Evolutionary conservation across 1,139 yeast species (phyloP).

Genomic region (Martiniozyma asiatica): DNA sequence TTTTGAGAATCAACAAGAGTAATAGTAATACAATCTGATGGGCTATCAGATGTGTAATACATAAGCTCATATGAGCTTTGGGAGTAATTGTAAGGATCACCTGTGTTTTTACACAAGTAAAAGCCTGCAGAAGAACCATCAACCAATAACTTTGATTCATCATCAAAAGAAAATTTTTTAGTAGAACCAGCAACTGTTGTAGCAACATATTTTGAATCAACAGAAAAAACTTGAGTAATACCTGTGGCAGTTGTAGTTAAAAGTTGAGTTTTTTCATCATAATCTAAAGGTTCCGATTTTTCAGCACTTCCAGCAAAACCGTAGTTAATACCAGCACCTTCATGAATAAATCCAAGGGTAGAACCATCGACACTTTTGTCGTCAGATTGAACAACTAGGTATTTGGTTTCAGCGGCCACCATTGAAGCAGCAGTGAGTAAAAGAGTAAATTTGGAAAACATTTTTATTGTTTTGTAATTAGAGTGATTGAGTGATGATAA

Average conservation of each 20-base stretch:
- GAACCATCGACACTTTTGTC: constrained; percentile 18
- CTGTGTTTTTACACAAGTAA: constrained; percentile 20
- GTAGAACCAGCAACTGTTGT: constrained; percentile 9
- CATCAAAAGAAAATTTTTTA: constrained; percentile 9
- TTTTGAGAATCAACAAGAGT: constrained; percentile 4
- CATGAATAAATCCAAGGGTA: constrained; percentile 28
- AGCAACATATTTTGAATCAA: constrained; percentile 9
- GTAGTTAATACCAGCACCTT: constrained; percentile 47
- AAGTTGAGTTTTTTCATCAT: constrained; percentile 7
- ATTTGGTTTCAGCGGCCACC: constrained; percentile 11
- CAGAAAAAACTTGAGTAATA: constrained; percentile 6
- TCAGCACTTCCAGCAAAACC: constrained; percentile 23
- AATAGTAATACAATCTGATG: constrained; percentile 12
- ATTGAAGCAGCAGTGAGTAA: constrained; percentile 15
- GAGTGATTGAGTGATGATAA: too few relatives aligned
- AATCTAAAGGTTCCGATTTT: constrained; percentile 7
- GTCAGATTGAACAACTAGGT: constrained; percentile 19
- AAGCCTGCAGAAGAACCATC: constrained; percentile 16
- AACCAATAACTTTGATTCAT: constrained; percentile 14
- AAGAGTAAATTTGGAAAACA: constrained; percentile 6
- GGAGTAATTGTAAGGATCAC: constrained; percentile 19
- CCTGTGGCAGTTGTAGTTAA: constrained; percentile 4
- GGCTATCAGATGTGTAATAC: constrained; percentile 16
- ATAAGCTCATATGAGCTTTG: constrained; percentile 12
- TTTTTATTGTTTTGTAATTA: constrained; percentile 2